Conservation (phyloP, 257 asterid genomes). For the Fraxinus cuspidata region DNA sequence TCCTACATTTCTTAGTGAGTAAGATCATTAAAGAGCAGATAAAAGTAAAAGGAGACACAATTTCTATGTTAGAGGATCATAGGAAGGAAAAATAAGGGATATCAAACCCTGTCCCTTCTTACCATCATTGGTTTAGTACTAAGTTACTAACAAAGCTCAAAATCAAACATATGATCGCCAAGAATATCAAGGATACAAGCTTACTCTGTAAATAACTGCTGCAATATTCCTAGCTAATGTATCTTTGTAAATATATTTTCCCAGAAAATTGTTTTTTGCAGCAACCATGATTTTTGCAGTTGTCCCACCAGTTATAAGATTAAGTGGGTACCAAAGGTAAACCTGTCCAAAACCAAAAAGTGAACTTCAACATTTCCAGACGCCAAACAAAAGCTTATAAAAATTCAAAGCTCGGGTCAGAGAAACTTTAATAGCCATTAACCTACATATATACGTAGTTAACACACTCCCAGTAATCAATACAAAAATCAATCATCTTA, state of each 20-base stretch:
- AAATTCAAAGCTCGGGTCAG: background rate
- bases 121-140: background rate
- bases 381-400: background rate
- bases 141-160: background rate
- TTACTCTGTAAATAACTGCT: slow-evolving; percentile 77
- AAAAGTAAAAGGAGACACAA: no score
- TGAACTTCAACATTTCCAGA: slow-evolving; percentile 19
- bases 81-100: no score
- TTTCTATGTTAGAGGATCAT: no score
- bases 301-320: slow-evolving; percentile 90
- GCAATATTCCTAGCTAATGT: slow-evolving; percentile 95
- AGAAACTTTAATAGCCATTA: slow-evolving; percentile 13
- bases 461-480: background rate
- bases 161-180: background rate
- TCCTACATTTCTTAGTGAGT: background rate
- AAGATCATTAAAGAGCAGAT: background rate
- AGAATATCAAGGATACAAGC: slow-evolving; percentile 15
- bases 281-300: slow-evolving; percentile 97
- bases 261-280: slow-evolving; percentile 90
- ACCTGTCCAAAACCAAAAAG: slow-evolving; percentile 53
- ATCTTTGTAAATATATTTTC: slow-evolving; percentile 93
- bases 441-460: background rate
- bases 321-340: slow-evolving; percentile 95
- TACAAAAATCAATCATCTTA: background rate
- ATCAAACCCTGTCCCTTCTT: no score